Percentiles rank a stretch among this genome's conserved stretches.
phyloP scores from a whole-genome alignment of 2,329 filamentous ascomycete genomes.

The Zasmidium citrigriseum region DNA sequence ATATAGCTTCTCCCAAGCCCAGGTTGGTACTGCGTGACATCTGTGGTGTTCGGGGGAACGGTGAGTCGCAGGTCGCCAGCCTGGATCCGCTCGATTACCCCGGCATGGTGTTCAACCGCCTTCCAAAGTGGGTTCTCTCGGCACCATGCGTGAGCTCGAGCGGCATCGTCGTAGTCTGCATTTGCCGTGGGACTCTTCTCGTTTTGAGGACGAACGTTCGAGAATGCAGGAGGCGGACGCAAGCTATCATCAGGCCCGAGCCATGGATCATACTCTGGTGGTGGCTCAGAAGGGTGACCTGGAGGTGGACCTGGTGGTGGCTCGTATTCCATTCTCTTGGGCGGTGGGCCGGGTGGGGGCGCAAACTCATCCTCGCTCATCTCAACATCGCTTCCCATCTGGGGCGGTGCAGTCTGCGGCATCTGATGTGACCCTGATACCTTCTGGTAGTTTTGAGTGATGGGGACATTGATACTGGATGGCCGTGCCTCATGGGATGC shows the following conservation, averaged over 20 bases:
- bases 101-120: slow-evolving; percentile 44
- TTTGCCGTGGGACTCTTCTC: slow-evolving; percentile 70
- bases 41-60: slow-evolving; percentile 43
- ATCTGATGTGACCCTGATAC: not conserved
- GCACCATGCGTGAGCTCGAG: slow-evolving; percentile 69
- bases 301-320: slow-evolving; percentile 35
- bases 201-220: slow-evolving; percentile 42
- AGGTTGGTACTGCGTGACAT: slow-evolving; percentile 47
- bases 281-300: slow-evolving; percentile 32
- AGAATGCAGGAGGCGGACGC: slow-evolving; percentile 70
- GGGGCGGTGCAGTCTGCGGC: not conserved
- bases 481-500: slow-evolving; percentile 17
- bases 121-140: slow-evolving; percentile 57
- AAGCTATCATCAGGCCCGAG: slow-evolving; percentile 72
- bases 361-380: slow-evolving; percentile 28
- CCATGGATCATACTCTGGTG: slow-evolving; percentile 70
- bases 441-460: slow-evolving; percentile 3
- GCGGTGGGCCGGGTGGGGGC: slow-evolving; percentile 36
- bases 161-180: slow-evolving; percentile 64
- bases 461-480: slow-evolving; percentile 16
- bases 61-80: slow-evolving; percentile 54
- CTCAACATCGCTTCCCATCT: slow-evolving; percentile 6
- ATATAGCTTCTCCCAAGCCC: slow-evolving; percentile 53
- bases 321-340: slow-evolving; percentile 26
- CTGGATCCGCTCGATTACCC: slow-evolving; percentile 49